Conservation (phyloP, 2,329 filamentous ascomycete species). For the Arthrobotrys entomopaga region DNA sequence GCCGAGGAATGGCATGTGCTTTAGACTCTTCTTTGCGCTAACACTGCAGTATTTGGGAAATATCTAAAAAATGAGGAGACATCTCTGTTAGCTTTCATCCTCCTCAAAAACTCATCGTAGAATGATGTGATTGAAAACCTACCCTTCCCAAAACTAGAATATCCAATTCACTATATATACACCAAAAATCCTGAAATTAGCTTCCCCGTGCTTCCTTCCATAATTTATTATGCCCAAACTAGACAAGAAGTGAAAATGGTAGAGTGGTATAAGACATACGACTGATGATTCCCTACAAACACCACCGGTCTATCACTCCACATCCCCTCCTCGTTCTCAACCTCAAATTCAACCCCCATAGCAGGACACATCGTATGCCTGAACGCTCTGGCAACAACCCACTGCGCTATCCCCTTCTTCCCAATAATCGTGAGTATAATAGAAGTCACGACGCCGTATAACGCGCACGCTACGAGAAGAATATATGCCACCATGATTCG, state of each 20-base stretch:
- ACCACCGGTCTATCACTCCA: slow-evolving; percentile 78
- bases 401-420: slow-evolving; percentile 81
- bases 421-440: slow-evolving; percentile 76
- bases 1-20: slow-evolving; percentile 82
- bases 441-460: slow-evolving; percentile 80
- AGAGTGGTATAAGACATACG: slow-evolving; percentile 62
- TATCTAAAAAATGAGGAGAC: slow-evolving; percentile 65
- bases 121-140: slow-evolving; percentile 23
- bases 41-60: slow-evolving; percentile 93
- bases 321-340: slow-evolving; percentile 75
- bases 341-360: slow-evolving; percentile 80
- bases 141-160: slow-evolving; percentile 81
- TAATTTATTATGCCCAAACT: neutral
- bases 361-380: slow-evolving; percentile 78
- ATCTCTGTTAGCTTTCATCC: neutral
- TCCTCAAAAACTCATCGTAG: neutral
- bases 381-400: slow-evolving; percentile 82
- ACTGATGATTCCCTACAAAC: slow-evolving; percentile 95
- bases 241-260: slow-evolving; percentile 36
- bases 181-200: slow-evolving; percentile 12
- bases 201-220: neutral
- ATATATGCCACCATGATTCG: slow-evolving; percentile 75
- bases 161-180: slow-evolving; percentile 74
- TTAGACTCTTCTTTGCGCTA: slow-evolving; percentile 87
- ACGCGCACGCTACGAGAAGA: slow-evolving; percentile 70